Conservation (phyloP, 805 yeast genomes). For the Saccharomycopsis olivae region DNA sequence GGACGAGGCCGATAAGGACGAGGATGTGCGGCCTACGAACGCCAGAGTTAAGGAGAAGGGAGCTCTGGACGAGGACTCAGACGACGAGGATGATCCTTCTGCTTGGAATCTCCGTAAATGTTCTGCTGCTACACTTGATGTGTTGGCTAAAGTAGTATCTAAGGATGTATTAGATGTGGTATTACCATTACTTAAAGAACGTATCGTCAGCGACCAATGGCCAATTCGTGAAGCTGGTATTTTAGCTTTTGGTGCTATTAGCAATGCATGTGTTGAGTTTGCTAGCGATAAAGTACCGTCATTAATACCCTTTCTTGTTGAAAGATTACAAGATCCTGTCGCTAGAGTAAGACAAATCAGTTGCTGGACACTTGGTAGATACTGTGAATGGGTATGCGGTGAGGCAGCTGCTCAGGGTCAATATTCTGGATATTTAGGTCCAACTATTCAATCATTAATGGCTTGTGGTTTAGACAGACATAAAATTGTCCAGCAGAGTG, state of each 20-base stretch:
- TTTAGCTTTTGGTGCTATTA: conserved; percentile 89
- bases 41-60: conserved; percentile 53
- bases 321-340: conserved; percentile 62
- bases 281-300: conserved; percentile 66
- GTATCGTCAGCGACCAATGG: conserved; percentile 68
- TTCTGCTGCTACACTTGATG: conserved; percentile 86
- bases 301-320: conserved; percentile 75
- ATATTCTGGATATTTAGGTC: conserved; percentile 57
- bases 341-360: conserved; percentile 86
- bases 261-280: conserved; percentile 73
- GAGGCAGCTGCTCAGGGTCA: conserved; percentile 54
- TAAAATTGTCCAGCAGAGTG: conserved; percentile 93
- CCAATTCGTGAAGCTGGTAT: conserved; percentile 88
- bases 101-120: conserved; percentile 93
- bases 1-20: conserved; percentile 67
- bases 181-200: conserved; percentile 66
- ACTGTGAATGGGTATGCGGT: conserved; percentile 67
- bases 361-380: conserved; percentile 92
- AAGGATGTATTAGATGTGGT: conserved; percentile 53
- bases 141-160: conserved; percentile 60
- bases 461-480: conserved; percentile 68
- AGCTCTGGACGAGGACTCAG: conserved; percentile 66
- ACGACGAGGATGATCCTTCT: conserved; percentile 52
- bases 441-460: conserved; percentile 70
- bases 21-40: conserved; percentile 77